phyloP scores from a whole-genome alignment of 345 rosid genomes.

The Lenwebbia sp. region DNA sequence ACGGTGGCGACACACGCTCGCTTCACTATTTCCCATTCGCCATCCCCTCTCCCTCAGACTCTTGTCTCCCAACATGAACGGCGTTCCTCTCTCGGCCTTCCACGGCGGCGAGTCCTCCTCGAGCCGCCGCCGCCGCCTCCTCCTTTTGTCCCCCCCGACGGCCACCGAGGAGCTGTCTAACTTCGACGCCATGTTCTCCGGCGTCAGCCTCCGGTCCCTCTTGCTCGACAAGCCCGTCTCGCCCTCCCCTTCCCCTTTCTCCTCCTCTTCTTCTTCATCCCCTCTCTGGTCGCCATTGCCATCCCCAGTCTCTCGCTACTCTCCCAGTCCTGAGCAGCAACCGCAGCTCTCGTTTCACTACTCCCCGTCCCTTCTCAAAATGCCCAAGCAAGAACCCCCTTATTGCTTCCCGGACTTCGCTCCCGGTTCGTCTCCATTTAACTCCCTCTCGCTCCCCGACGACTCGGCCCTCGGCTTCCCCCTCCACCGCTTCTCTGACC shows the following conservation, averaged over 20 bases:
- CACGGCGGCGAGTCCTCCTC: background rate
- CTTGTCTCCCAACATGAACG: background rate
- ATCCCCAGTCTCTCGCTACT: background rate
- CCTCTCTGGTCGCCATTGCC: background rate
- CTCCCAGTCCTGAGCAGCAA: background rate
- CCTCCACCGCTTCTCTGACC: background rate
- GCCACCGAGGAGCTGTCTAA: background rate
- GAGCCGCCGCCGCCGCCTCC: background rate
- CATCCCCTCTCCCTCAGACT: background rate
- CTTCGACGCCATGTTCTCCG: constrained; percentile 4
- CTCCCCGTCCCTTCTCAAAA: background rate
- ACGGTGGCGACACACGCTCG: background rate
- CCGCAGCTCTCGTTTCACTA: background rate
- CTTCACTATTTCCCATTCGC: background rate
- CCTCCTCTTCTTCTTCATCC: background rate
- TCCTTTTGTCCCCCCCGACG: background rate
- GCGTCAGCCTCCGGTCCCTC: constrained; percentile 6
- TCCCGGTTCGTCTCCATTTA: background rate
- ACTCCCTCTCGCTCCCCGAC: background rate
- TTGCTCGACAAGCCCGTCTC: background rate
- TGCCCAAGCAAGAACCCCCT: constrained; percentile 1
- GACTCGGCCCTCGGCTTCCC: background rate
- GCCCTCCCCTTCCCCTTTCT: background rate
- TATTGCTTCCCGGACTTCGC: background rate
- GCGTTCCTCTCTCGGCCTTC: background rate